phyloP scores from a whole-genome alignment of 2,329 filamentous ascomycete genomes.

The Arthrobotrys megalospora region DNA sequence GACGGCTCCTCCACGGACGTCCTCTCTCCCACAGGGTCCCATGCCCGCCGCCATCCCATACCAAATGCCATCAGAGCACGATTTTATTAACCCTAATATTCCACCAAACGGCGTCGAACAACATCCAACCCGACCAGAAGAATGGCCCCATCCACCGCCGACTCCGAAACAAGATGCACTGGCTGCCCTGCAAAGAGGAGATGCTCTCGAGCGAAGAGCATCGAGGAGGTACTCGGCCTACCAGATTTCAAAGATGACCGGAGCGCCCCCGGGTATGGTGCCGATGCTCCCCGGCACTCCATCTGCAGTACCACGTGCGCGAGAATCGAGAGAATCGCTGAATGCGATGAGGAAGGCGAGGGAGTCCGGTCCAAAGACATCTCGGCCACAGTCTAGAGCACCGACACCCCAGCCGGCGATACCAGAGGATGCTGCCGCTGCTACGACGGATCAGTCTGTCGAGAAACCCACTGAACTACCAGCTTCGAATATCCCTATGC shows the following conservation, averaged over 20 bases:
- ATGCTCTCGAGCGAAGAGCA: conserved; percentile 90
- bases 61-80: conserved; percentile 57
- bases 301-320: conserved; percentile 62
- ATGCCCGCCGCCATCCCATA: conserved; percentile 45
- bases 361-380: conserved; percentile 22
- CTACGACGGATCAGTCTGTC: background rate
- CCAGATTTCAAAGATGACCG: conserved; percentile 94
- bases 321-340: conserved; percentile 64
- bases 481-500: background rate
- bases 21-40: conserved; percentile 62
- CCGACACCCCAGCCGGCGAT: conserved; percentile 41
- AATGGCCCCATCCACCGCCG: conserved; percentile 80
- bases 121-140: conserved; percentile 38
- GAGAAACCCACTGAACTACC: conserved; percentile 16
- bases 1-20: conserved; percentile 63
- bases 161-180: conserved; percentile 90
- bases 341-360: conserved; percentile 62
- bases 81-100: conserved; percentile 39
- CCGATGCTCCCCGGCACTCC: conserved; percentile 80
- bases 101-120: conserved; percentile 35
- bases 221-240: conserved; percentile 96
- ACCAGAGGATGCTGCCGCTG: conserved; percentile 22
- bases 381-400: conserved; percentile 35
- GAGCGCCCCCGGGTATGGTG: conserved; percentile 83
- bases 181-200: conserved; percentile 89